Evolutionary conservation across 2,329 filamentous ascomycete genomes (phyloP), one percentile per base, ranked within the genome.

Genomic region (Trichoderma arundinaceum): DNA sequence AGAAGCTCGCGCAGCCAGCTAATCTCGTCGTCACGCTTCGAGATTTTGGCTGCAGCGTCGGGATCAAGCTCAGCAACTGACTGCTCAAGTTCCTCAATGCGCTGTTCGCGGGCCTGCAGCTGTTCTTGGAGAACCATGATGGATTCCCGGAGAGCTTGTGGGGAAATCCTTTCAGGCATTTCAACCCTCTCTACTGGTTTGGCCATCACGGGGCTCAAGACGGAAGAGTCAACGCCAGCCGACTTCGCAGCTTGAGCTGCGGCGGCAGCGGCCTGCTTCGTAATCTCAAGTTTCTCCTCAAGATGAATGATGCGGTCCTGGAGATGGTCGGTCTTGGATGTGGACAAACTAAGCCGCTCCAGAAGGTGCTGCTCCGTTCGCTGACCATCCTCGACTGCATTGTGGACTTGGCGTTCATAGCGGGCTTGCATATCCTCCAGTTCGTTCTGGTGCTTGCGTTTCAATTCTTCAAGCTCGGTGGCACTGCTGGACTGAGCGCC

Each of bases 121-220:
- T 99, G 95, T 77, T 98, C 94, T 79, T 99, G 95, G 32, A 99
- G 83, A 17, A 97, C 95, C 79, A 96, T 89, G 74, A 99, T 97
- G 0, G 94, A 97, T 78, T 99, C 95, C 35, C 95, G 90, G 38
- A 99, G 86, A 7, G 95, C 95, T 78, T 98, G 94, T 0, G 94
- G 92, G 2, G 94, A 97, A 66, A 97, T 92, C 82, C 91, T 96
- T 76, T 95, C 92, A 0, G 92, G 91, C 4, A 88, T 78, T 22
- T 85, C 83, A 66, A 80, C 75, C 70, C 76, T 79, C 32, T 81
- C 79, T 6, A 68, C 65, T 6, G 68, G 61, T 52, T 70, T 60
- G 7, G 73, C 68, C 1, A 70, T 64, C 1, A 69, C 61, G 7
- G 71, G 63, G n/a, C 66, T 67, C 8, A 72, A 66, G 12, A 69